A percentile compares a stretch with the other conserved stretches of the same genome.
These are phyloP conservation scores for Thermomucor indicae-seudaticae DNA, from an alignment of 371 early-diverging fungal species.

Conservation along the genomic window DNA sequence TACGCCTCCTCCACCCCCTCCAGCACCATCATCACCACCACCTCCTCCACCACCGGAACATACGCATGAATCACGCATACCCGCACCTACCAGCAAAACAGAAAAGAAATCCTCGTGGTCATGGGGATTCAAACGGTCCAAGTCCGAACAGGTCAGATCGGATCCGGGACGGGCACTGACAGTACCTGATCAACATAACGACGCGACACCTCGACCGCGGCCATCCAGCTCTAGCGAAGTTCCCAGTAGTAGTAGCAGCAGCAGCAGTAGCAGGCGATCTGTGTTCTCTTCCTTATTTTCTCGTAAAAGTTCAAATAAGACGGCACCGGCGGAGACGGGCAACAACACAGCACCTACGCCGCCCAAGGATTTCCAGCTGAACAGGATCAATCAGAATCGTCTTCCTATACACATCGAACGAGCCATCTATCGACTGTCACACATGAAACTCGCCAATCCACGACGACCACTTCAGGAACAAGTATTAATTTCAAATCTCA, in stretches of 20 bases:
- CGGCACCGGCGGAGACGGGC: not conserved
- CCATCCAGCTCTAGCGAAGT: slow-evolving; percentile 5
- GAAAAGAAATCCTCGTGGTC: slow-evolving; percentile 20
- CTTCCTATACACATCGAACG: slow-evolving; percentile 85
- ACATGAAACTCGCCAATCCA: slow-evolving; percentile 88
- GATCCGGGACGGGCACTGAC: not conserved
- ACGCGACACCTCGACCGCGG: slow-evolving; percentile 6
- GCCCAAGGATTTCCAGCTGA: slow-evolving; percentile 53
- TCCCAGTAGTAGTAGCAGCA: not conserved
- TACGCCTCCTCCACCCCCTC: slow-evolving; percentile 1
- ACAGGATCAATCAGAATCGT: slow-evolving; percentile 56
- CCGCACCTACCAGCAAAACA: not conserved
- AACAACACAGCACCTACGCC: slow-evolving; percentile 2
- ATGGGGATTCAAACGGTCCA: slow-evolving; percentile 16
- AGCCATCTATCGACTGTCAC: slow-evolving; percentile 87
- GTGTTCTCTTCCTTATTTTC: slow-evolving; percentile 20
- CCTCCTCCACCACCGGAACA: slow-evolving; percentile 1
- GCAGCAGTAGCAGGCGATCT: slow-evolving; percentile 7
- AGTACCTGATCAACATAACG: too few relatives aligned
- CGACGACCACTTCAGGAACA: slow-evolving; percentile 87
- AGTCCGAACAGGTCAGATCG: slow-evolving; percentile 8
- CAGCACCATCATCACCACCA: not conserved
- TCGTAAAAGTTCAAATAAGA: slow-evolving; percentile 10
- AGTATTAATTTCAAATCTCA: slow-evolving; percentile 91
- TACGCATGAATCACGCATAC: not conserved